Conservation (phyloP, 225 moss, liverwort and hornwort species). For the Thuidium tamariscinum region DNA sequence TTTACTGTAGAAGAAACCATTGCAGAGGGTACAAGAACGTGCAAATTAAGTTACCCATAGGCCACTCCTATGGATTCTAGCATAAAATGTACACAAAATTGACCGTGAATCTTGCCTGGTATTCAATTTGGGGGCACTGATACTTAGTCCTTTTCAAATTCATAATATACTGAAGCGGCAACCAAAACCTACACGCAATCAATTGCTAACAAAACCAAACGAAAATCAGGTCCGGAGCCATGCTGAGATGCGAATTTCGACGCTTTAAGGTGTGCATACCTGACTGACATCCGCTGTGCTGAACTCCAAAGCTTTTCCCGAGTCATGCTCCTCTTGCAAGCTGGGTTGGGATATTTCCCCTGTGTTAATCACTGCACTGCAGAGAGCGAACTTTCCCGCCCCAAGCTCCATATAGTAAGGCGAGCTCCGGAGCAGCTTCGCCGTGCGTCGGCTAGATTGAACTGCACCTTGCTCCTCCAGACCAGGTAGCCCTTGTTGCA, state of each 20-base stretch:
- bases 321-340: not conserved
- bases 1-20: not conserved
- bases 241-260: not conserved
- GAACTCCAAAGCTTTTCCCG: not conserved
- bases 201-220: too few species aligned
- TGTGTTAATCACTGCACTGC: conserved; percentile 26
- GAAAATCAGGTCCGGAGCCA: not conserved
- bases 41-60: not conserved
- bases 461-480: conserved; percentile 23
- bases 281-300: not conserved
- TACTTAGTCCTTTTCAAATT: not conserved
- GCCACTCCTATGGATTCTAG: not conserved
- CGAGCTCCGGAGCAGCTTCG: conserved; percentile 28
- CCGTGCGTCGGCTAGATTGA: conserved; percentile 14
- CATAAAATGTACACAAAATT: not conserved
- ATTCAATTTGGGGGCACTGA: not conserved
- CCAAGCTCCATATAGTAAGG: conserved; percentile 49
- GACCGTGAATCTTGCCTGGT: not conserved
- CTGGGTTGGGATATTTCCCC: not conserved
- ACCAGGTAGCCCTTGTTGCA: conserved; percentile 13
- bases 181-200: not conserved
- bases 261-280: not conserved
- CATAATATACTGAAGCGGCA: not conserved
- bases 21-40: not conserved
- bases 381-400: conserved; percentile 36